Conservation (phyloP, 2,329 filamentous ascomycete species). For the Cladophialophora psammophila region DNA sequence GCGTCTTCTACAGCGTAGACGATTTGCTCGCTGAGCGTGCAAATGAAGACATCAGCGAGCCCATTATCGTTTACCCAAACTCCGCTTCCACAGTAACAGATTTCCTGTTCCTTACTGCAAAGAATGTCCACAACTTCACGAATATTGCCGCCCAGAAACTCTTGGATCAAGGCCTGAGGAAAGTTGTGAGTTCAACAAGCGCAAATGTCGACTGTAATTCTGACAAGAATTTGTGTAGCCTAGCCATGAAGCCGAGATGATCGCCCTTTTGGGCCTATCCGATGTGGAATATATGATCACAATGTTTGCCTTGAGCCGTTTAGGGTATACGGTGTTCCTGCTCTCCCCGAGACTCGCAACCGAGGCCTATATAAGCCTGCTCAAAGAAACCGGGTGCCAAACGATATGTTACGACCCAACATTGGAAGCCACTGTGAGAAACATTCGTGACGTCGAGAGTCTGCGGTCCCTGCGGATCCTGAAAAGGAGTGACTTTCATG, state of each 20-base stretch:
- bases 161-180: not conserved
- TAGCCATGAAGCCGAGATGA: not conserved
- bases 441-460: not conserved
- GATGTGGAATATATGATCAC: conserved; percentile 1
- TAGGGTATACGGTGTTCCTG: not conserved
- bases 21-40: not conserved
- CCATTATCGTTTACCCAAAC: not conserved
- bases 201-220: not conserved
- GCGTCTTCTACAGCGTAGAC: conserved; percentile 8
- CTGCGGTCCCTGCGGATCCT: not conserved
- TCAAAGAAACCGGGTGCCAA: not conserved
- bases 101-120: not conserved
- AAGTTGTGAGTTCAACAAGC: not conserved
- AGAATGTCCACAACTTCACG: not conserved
- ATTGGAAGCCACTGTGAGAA: not conserved
- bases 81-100: not conserved
- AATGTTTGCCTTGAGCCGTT: not conserved
- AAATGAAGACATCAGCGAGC: not conserved
- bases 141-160: not conserved
- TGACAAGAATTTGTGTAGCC: not conserved
- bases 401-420: not conserved
- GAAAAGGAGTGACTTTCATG: not conserved
- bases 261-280: not conserved
- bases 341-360: not conserved
- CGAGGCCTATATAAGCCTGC: not conserved